Base-by-base conservation (phyloP, 2,329 filamentous ascomycete species). In the Arthrinium phaeospermum region DNA sequence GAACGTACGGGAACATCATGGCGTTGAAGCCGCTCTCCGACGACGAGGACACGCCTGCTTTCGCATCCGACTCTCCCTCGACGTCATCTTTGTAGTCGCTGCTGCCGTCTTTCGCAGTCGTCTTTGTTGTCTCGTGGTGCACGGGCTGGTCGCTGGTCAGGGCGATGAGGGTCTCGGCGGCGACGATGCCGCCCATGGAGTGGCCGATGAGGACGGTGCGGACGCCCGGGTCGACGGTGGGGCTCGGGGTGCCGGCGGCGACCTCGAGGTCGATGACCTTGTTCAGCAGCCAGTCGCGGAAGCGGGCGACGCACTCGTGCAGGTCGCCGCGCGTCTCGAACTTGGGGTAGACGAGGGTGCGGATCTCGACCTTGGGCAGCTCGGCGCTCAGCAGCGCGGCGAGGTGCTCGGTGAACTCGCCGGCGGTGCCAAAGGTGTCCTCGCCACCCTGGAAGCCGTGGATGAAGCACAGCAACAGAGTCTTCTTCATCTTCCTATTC, bases 251-350 rank as follows among this genome's bases (percentile, higher is more conserved):
- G 71, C 88, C 87, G 76, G 93, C 93, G 41, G 89, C 91, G 72
- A 98, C 95, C 83, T 99, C 96, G 78, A 98, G 86, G 81, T 98
- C 96, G 77, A 98, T 98, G 77, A 98, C 94, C 78, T 94, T 94
- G 80, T 98, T 92, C 76, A 95, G 91, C 22, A 98, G 90, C 94
- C 94, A 96, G 83, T 93, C 91, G 75, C 91, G 90, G 82, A 96
- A 95, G 41, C 90, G 87, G 73, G 86, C 85, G 73, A 96, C 93
- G 79, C 91, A 93, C 74, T 92, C 89, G 67, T 87, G 85, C 68
- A 96, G 83, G 79, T 96, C 92, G 22, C 94, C 94, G 73, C 92
- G 86, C n/a, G 94, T 96, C 82, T 96, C 93, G 81, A 92, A 96
- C 76, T 90, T 91, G 46, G 94, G 94, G 80, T 96, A 96, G n/a